Evolutionary conservation across 495 filamentous ascomycete genomes (phyloP), one percentile per base, ranked within the genome.

Genomic region (Staphylotrichum longicolle): DNA sequence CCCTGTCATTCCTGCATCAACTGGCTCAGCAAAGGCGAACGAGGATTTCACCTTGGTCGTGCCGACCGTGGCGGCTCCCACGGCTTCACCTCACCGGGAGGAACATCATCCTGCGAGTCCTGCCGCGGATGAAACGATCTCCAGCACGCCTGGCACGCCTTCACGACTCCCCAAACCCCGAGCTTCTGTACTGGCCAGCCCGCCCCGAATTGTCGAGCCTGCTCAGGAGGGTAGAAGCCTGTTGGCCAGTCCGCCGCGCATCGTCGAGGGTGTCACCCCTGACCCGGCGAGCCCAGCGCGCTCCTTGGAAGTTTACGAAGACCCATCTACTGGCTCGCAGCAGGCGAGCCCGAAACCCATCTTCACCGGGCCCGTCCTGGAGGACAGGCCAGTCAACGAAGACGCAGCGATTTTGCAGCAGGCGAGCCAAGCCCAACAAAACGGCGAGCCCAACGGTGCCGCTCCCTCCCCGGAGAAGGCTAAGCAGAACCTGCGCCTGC

Each of bases 281-380:
- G 40, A 58, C 0, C 45, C 68, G 9, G 58, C 62, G 20, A 80
- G 73, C 8, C 71, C 78, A 12, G 61, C 72, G 15, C 75, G 74
- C 52, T 62, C 74, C 4, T 66, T 84, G 10, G 82, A 80, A 61
- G 82, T 85, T 4, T 85, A 84, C 60, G 85, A 88, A 65, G 85
- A 86, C 54, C 85, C 82, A 4, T 80, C 86, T 49, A 80, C 75
- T 1, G 78, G 77, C 42, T 78, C 81, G 47, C 30, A 62, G 20
- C 68, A 79, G 58, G 61, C 73, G 0, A 75, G 77, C 5, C 75
- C 81, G 7, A 71, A 73, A 54, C 74, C 74, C n/a, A 64, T 63
- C 10, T 65, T 76, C 10, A 74, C 70, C 10, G 72, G 67, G 0
- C 76, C 80, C 2, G 84, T 81, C 27, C 72, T 83, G 47, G 83